Evolutionary conservation across 352 stramenopile genomes (phyloP).

Genomic region (Phytophthora nicotianae): DNA sequence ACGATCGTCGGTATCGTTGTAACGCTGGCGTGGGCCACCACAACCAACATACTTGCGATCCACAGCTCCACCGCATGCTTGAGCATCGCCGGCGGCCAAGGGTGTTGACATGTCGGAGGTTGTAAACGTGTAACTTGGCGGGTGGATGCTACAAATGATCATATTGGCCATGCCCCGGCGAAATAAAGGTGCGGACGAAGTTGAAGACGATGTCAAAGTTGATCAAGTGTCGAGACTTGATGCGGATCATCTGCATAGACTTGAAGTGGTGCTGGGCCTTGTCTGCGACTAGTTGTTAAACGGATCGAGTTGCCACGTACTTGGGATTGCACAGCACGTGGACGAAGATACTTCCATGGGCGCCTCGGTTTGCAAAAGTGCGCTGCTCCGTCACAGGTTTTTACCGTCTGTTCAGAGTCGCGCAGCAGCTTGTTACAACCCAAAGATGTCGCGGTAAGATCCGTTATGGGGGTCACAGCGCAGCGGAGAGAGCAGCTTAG

Average conservation of each 20-base stretch:
- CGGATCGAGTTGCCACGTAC: slow-evolving; percentile 9
- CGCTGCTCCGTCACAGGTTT: slow-evolving; percentile 18
- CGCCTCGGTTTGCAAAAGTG: neutral
- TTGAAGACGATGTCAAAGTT: neutral
- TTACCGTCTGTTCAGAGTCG: slow-evolving; percentile 7
- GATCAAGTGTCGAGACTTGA: slow-evolving; percentile 6
- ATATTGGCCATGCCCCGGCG: neutral
- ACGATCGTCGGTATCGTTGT: slow-evolving; percentile 44
- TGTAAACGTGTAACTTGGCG: too few relatives aligned
- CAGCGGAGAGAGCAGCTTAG: neutral
- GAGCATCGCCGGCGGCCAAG: slow-evolving; percentile 59
- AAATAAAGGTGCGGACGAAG: neutral
- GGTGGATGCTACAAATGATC: too few relatives aligned
- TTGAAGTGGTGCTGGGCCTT: slow-evolving; percentile 20
- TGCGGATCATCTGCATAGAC: slow-evolving; percentile 23
- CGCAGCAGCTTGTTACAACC: slow-evolving; percentile 1
- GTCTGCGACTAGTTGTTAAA: slow-evolving; percentile 22
- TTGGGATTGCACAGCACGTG: slow-evolving; percentile 7
- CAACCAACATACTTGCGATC: slow-evolving; percentile 66
- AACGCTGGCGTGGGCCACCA: slow-evolving; percentile 57
- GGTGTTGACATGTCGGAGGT: slow-evolving; percentile 39
- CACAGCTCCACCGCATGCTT: slow-evolving; percentile 67
- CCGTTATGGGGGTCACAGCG: neutral
- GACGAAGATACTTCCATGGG: slow-evolving; percentile 12
- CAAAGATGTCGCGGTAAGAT: neutral